These are phyloP conservation scores for Batrachochytrium dendrobatidis DNA, from an alignment of 371 early-diverging fungal genomes.

Conservation along the genomic window DNA sequence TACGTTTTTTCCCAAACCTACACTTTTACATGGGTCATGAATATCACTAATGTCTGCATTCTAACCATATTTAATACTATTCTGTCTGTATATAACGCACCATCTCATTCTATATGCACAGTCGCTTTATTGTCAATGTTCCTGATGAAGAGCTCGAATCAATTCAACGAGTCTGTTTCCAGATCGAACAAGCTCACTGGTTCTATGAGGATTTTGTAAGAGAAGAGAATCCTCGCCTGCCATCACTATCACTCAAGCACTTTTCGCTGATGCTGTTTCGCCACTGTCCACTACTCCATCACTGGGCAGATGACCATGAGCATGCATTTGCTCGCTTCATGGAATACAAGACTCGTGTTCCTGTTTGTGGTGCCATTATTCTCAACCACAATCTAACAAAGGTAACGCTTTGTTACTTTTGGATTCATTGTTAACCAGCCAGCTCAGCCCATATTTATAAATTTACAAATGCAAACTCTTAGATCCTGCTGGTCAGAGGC, in stretches of 20 bases:
- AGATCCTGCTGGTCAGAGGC: constrained; percentile 42
- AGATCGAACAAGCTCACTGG: constrained; percentile 99
- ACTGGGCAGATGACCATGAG: constrained; percentile 83
- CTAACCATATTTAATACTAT: no score
- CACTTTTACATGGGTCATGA: no score
- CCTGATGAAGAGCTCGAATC: constrained; percentile 86
- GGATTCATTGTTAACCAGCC: not conserved
- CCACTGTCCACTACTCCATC: constrained; percentile 80
- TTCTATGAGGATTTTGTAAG: constrained; percentile 97
- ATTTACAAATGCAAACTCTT: not conserved
- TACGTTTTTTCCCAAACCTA: no score
- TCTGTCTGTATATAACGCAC: not conserved
- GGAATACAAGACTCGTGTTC: constrained; percentile 94
- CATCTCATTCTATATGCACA: constrained; percentile 24
- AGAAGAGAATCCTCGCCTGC: constrained; percentile 68
- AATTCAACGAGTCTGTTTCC: constrained; percentile 94
- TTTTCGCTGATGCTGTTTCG: constrained; percentile 52
- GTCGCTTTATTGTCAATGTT: constrained; percentile 96
- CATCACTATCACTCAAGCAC: constrained; percentile 67
- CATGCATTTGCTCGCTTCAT: constrained; percentile 83
- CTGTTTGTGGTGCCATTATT: constrained; percentile 99
- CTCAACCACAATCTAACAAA: constrained; percentile 79
- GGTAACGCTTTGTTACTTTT: constrained; percentile 23
- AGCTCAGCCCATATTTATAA: not conserved
- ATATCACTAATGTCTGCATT: no score